Conservation (phyloP, 192 early-diverging fungal genomes). For the Backusella luteola region DNA sequence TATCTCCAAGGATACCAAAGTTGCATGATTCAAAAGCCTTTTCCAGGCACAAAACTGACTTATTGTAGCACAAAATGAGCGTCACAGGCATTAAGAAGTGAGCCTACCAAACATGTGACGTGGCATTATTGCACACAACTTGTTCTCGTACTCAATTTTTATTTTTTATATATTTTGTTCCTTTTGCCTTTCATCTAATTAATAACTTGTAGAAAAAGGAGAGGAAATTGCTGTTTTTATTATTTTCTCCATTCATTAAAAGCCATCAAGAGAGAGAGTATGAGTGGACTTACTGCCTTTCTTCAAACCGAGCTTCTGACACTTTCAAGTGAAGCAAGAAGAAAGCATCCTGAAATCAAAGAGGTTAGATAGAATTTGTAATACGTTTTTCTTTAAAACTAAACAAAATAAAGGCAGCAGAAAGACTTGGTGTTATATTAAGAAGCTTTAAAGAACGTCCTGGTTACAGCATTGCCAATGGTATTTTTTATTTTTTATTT, state of each 20-base stretch:
- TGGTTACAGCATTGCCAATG: conserved; percentile 42
- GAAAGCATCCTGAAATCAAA: conserved; percentile 94
- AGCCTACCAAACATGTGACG: background rate
- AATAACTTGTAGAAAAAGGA: background rate
- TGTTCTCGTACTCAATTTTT: background rate
- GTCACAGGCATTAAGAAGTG: background rate
- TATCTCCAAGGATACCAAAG: background rate
- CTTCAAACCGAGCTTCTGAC: conserved; percentile 80
- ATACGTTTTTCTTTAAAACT: background rate
- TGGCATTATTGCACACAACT: background rate
- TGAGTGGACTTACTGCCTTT: conserved; percentile 53
- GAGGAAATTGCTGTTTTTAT: background rate
- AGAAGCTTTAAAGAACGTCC: conserved; percentile 56
- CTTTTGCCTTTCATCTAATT: background rate
- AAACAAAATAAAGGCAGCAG: conserved; percentile 52
- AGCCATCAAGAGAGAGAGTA: conserved; percentile 10
- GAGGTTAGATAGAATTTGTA: conserved; percentile 58
- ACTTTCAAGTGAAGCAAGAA: conserved; percentile 83
- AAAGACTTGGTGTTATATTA: conserved; percentile 61
- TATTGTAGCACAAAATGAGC: background rate
- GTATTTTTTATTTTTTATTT: conserved; percentile 19
- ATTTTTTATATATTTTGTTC: background rate
- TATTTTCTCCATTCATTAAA: background rate
- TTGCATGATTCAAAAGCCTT: background rate
- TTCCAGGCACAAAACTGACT: background rate